Conservation (phyloP, 768 basidiomycete genomes). For the Daedaleopsis nitida region DNA sequence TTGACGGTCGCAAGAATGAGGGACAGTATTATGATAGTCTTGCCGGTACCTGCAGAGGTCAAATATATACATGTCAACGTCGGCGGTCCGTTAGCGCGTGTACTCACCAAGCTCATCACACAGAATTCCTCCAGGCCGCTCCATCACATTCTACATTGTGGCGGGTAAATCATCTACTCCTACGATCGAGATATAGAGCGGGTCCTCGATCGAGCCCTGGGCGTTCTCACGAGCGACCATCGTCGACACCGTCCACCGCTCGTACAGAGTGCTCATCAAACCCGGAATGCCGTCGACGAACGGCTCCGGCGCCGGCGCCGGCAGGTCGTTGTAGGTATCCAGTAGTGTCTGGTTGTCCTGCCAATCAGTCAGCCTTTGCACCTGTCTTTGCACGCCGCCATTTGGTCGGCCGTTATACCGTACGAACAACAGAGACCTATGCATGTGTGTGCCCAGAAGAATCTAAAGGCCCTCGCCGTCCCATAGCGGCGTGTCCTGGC, state of each 20-base stretch:
- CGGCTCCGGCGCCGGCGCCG: conserved; percentile 47
- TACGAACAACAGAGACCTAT: conserved; percentile 11
- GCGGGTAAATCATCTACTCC: conserved; percentile 64
- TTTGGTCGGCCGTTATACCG: no score
- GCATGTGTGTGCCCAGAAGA: conserved; percentile 14
- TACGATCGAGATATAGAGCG: conserved; percentile 55
- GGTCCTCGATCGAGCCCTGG: conserved; percentile 49
- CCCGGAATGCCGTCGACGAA: conserved; percentile 34
- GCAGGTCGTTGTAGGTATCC: conserved; percentile 68
- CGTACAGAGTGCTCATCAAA: conserved; percentile 57
- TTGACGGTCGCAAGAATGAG: conserved; percentile 65
- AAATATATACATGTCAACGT: conserved; percentile 3
- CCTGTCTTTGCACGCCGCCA: not conserved
- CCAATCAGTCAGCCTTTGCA: conserved; percentile 29
- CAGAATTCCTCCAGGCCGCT: conserved; percentile 69
- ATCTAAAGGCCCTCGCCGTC: conserved; percentile 41
- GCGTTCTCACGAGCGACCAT: conserved; percentile 67
- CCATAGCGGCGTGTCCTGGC: conserved; percentile 47
- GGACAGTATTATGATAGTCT: conserved; percentile 77
- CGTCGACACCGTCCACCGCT: conserved; percentile 62
- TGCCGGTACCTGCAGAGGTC: conserved; percentile 66
- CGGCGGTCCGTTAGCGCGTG: no score
- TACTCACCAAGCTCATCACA: conserved; percentile 79
- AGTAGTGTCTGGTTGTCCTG: conserved; percentile 70
- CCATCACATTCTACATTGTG: conserved; percentile 59